Evolutionary conservation across 805 yeast genomes (phyloP), one percentile per base, ranked within the genome.

Genomic region (Spathaspora arborariae): DNA sequence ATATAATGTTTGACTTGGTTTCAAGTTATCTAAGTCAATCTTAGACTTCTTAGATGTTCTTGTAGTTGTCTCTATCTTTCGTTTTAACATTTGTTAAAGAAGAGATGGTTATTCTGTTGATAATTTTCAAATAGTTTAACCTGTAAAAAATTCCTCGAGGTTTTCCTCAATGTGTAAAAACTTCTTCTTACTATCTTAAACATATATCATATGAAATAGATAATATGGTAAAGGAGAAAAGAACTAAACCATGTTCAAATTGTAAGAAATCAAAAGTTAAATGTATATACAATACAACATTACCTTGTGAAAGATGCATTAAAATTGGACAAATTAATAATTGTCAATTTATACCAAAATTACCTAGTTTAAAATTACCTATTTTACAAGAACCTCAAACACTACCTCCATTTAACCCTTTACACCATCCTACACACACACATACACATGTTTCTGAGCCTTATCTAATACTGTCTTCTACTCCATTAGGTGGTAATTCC

Each of bases 251-350:
- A 3, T 84, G 90, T 59, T 70, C 79, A 20, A 71, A 73, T 54
- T 84, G 90, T 58, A 75, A 85, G 46, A 70, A 70, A 56, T 71
- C 84, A 19, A 84, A 84, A 61, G 82, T 83, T 21, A 81, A 75
- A 59, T 84, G 90, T 54, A 73, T 72, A 34, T 80, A 80, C 55
- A 54, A 66, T 5, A 68, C 65, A 2, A 52, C 61, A 2, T 62
- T 76, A 44, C 82, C 84, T 1, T 84, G 90, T 58, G 77, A 75
- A 50, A 58, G 87, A 47, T 84, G 90, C 57, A 52, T 68, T 13
- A 71, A 74, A 34, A 72, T 67, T 16, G 78, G 78, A 15, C 68
- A 78, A 22, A 75, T 74, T 2, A 50, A 56, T 15, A 56, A 56
- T 39, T 84, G 89, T 55, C 75, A 76, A 24, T 82, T 76, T 59